Evolutionary conservation across 306 rosid genomes (phyloP).

Genomic region (Trifolium pratense): DNA sequence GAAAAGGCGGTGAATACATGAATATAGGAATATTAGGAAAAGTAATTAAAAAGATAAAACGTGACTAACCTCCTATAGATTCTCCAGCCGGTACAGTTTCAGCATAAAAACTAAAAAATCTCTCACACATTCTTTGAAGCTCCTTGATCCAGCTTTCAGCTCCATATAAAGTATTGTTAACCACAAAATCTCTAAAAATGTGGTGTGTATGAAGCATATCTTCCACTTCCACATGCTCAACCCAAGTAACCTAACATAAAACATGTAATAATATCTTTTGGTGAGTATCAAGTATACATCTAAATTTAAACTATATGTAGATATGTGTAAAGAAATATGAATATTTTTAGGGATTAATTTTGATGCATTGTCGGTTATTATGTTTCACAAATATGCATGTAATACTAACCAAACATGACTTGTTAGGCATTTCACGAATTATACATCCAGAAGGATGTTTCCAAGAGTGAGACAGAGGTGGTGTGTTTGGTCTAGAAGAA

Average conservation of each 20-base stretch:
- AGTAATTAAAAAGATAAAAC: not conserved
- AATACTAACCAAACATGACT: constrained; percentile 59
- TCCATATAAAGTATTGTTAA: constrained; percentile 53
- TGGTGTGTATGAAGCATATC: constrained; percentile 54
- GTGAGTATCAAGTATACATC: not conserved
- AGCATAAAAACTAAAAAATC: constrained; percentile 40
- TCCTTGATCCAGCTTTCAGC: constrained; percentile 73
- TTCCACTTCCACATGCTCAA: constrained; percentile 80
- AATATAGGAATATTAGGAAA: not conserved
- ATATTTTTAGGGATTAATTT: no score
- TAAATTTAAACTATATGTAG: no score
- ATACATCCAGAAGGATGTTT: constrained; percentile 79
- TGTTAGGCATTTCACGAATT: constrained; percentile 61
- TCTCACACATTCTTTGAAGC: constrained; percentile 68
- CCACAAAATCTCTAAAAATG: constrained; percentile 59
- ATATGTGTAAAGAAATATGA: no score
- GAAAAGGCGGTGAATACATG: not conserved
- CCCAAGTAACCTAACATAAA: constrained; percentile 69
- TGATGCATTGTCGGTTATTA: no score
- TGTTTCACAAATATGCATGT: not conserved
- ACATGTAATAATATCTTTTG: not conserved
- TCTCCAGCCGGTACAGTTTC: constrained; percentile 35
- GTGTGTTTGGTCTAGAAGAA: not conserved
- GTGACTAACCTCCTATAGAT: constrained; percentile 51
- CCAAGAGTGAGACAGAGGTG: not conserved